These are phyloP conservation scores for Peribolospora baueri DNA, from an alignment of 768 basidiomycete species.

Conservation along the genomic window DNA sequence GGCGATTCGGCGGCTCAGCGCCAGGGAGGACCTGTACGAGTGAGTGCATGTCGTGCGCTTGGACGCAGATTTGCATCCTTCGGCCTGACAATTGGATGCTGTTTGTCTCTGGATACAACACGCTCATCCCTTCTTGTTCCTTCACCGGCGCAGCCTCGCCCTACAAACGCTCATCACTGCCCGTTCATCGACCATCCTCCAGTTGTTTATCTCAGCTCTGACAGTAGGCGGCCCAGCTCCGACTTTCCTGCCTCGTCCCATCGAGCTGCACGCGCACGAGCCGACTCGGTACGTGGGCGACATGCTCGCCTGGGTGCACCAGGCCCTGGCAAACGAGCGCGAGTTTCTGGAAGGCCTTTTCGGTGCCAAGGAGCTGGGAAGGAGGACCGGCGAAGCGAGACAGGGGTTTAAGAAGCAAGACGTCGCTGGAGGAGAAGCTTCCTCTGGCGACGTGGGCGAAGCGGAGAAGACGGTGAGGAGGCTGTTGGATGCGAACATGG, in stretches of 20 bases:
- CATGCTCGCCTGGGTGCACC: slow-evolving; percentile 97
- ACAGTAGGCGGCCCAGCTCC: slow-evolving; percentile 64
- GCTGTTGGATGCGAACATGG: slow-evolving; percentile 55
- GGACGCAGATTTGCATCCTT: too few species aligned
- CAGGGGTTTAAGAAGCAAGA: slow-evolving; percentile 3
- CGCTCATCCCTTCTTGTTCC: slow-evolving; percentile 11
- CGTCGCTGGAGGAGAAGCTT: slow-evolving; percentile 17
- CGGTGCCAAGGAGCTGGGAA: slow-evolving; percentile 35
- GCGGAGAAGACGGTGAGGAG: slow-evolving; percentile 47
- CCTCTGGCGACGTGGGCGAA: slow-evolving; percentile 15
- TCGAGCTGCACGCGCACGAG: slow-evolving; percentile 94
- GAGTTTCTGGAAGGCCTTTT: slow-evolving; percentile 82
- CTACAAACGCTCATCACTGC: slow-evolving; percentile 52
- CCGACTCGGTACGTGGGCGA: slow-evolving; percentile 89
- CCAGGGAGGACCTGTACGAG: slow-evolving; percentile 54
- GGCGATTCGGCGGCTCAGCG: slow-evolving; percentile 45
- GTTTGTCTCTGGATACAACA: not conserved
- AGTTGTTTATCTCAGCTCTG: slow-evolving; percentile 62
- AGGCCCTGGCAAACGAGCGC: slow-evolving; percentile 76
- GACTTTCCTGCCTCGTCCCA: slow-evolving; percentile 45
- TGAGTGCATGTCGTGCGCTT: slow-evolving; percentile 19
- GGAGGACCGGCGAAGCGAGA: slow-evolving; percentile 52
- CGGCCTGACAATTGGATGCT: not conserved
- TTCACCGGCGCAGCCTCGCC: slow-evolving; percentile 32
- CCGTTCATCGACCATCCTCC: slow-evolving; percentile 52